Evolutionary conservation across 257 asterid genomes (phyloP).

Genomic region (Jacaranda mimosifolia): DNA sequence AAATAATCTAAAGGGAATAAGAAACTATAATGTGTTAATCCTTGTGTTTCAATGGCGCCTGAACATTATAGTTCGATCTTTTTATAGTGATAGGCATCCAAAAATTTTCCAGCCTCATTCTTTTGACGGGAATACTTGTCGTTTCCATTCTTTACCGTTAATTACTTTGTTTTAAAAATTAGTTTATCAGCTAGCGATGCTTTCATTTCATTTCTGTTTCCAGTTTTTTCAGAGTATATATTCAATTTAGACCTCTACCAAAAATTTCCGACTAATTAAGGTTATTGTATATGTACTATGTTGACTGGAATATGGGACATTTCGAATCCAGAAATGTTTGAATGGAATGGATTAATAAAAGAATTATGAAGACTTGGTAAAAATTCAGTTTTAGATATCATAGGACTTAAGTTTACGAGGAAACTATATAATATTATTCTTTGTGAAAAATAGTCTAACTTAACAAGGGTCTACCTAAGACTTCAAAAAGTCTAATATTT

Average conservation of each 20-base stretch:
- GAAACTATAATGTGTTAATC: no score
- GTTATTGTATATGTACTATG: not conserved
- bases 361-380: no score
- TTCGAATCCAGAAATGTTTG: not conserved
- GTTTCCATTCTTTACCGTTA: not conserved
- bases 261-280: not conserved
- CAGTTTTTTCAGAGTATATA: no score
- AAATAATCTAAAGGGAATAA: not conserved
- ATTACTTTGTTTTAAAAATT: not conserved
- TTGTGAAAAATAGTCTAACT: conserved; percentile 14
- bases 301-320: not conserved
- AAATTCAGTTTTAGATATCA: no score
- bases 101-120: conserved; percentile 9
- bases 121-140: conserved; percentile 12
- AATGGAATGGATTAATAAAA: not conserved
- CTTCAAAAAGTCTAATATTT: conserved; percentile 18
- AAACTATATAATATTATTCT: not conserved
- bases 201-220: not conserved
- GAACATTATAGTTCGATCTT: not conserved
- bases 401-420: not conserved
- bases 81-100: not conserved
- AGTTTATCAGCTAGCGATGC: conserved; percentile 4
- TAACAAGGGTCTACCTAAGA: not conserved
- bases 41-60: not conserved
- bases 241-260: not conserved